Evolutionary conservation across 2,329 filamentous ascomycete species (phyloP), one percentile per base, ranked within the genome.

Genomic region (Aspergillus spinulosporus): DNA sequence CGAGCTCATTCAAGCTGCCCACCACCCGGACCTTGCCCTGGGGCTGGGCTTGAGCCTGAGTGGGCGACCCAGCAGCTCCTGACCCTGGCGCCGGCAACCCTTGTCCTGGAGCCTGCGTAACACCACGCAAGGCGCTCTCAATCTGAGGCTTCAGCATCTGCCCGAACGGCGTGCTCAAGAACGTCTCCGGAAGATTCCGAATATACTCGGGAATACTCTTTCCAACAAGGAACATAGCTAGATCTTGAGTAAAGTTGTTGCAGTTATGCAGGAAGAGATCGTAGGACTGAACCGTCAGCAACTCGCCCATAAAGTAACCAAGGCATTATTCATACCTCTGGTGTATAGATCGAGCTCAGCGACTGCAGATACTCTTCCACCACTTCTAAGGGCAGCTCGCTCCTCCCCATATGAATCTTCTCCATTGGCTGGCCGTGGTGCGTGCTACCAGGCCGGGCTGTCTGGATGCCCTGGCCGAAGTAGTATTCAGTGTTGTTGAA

Each of bases 241-340:
- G 87, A 59, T 96, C 92, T 68, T 97, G 93, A 3, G 89, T 90
- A 74, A 97, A 99, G 73, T 97, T 97, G 77, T 97, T 99, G 78
- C 93, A 97, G 71, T 99, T 99, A 74, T 97, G 92, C 29, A 84
- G 65, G 77, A 90, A 96, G 4, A 97, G 78, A 68, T 97, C 91
- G 68, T 97, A 97, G 0, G 90, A 89, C 84, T 91, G 62, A 47
- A 57, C 61, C 54, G 59, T 26, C 42, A 54, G 14, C 14, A 4
- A 8, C 7, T 37, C 8, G 31, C 34, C 11, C 12, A 8, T 51
- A 12, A 12, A 21, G n/a, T n/a, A 14, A 31, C 14, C 21, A 21
- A 4, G 9, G 26, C 5, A 7, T 2, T 14, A 21, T 21, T 57
- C 69, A 11, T 66, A 88, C 88, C 78, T 92, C 86, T 6, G 88